phyloP scores from a whole-genome alignment of 2,329 filamentous ascomycete genomes.

The Talaromyces sp. region DNA sequence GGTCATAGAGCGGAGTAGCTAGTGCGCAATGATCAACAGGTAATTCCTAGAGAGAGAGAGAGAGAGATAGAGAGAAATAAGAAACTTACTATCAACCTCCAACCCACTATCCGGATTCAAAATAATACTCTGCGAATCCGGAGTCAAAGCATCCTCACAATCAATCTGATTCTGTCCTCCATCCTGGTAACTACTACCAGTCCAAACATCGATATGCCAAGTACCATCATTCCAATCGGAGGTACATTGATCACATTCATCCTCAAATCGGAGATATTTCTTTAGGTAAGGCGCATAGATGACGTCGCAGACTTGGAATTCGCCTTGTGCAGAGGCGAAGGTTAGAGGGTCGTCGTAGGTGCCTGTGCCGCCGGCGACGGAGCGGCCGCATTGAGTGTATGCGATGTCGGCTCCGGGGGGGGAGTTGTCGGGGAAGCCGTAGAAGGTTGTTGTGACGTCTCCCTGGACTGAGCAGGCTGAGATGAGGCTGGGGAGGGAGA shows the following conservation, averaged over 20 bases:
- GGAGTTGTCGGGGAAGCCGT: slow-evolving; percentile 39
- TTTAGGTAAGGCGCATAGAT: slow-evolving; percentile 42
- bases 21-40: neutral
- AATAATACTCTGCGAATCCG: slow-evolving; percentile 27
- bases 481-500: neutral
- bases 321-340: slow-evolving; percentile 39
- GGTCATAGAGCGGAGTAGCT: slow-evolving; percentile 5
- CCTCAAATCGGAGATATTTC: slow-evolving; percentile 41
- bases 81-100: slow-evolving; percentile 28
- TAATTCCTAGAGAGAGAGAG: neutral
- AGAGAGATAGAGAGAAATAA: slow-evolving; percentile 14
- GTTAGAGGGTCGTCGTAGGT: slow-evolving; percentile 42
- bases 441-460: slow-evolving; percentile 36
- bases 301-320: slow-evolving; percentile 42
- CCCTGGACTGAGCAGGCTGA: slow-evolving; percentile 9
- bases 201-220: slow-evolving; percentile 38
- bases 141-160: slow-evolving; percentile 36
- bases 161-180: slow-evolving; percentile 31
- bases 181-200: slow-evolving; percentile 27
- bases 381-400: slow-evolving; percentile 31
- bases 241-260: slow-evolving; percentile 31
- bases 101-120: slow-evolving; percentile 26
- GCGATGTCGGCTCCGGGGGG: slow-evolving; percentile 34
- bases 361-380: slow-evolving; percentile 39
- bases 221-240: slow-evolving; percentile 21